phyloP scores from a whole-genome alignment of 371 early-diverging fungal genomes.

The Dichotomocladium elegans region DNA sequence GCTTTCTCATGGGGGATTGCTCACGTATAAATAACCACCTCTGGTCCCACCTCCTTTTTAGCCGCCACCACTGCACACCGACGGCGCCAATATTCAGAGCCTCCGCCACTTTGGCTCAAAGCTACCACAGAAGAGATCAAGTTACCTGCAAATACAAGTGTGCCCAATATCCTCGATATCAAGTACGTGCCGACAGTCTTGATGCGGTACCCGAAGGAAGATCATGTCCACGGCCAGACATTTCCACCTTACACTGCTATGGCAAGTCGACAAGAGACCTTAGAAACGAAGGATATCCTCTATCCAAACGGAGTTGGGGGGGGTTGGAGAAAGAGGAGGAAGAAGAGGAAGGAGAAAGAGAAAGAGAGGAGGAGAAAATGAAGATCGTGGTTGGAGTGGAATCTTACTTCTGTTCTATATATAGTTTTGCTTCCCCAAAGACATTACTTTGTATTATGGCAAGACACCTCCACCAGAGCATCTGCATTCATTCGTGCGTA shows the following conservation, averaged over 20 bases:
- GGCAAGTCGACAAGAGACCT: conserved; percentile 34
- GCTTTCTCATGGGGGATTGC: no score
- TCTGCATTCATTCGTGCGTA: conserved; percentile 67
- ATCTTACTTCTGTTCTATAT: neutral
- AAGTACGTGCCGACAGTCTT: conserved; percentile 38
- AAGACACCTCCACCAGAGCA: conserved; percentile 58
- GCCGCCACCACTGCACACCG: neutral
- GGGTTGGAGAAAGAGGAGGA: no score
- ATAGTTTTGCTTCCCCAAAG: conserved; percentile 81
- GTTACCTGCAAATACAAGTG: neutral
- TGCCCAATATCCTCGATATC: conserved; percentile 37
- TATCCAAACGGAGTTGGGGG: no score
- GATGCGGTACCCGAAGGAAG: conserved; percentile 31
- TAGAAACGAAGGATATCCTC: neutral
- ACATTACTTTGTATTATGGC: conserved; percentile 50
- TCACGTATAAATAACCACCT: no score
- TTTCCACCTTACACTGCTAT: conserved; percentile 67
- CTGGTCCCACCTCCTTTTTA: neutral
- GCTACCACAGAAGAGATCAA: neutral
- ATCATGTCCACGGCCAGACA: conserved; percentile 24
- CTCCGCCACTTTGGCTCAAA: conserved; percentile 6
- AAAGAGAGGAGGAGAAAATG: no score
- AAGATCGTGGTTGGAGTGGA: no score
- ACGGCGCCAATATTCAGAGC: conserved; percentile 9
- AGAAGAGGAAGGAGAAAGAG: no score